phyloP scores from a whole-genome alignment of 306 rosid genomes.

The Prunus mume region DNA sequence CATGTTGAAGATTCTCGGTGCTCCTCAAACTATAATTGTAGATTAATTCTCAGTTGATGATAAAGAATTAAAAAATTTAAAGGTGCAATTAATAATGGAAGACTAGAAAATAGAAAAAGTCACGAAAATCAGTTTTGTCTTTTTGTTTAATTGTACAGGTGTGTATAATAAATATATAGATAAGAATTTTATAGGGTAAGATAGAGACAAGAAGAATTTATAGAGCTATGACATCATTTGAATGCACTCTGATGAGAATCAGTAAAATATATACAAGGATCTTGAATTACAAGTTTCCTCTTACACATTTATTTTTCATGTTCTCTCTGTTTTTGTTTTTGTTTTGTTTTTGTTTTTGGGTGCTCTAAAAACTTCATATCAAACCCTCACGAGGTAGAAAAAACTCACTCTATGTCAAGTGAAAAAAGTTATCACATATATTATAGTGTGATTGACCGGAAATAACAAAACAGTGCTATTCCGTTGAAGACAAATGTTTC shows the following conservation, averaged over 20 bases:
- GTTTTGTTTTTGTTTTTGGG: too few relatives aligned
- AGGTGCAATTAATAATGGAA: not conserved
- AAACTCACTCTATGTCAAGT: too few relatives aligned
- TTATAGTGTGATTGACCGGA: accelerated
- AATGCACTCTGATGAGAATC: not conserved
- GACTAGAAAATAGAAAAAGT: not conserved
- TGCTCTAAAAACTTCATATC: too few relatives aligned
- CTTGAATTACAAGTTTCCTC: too few relatives aligned
- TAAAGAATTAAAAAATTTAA: not conserved
- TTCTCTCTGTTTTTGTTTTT: not conserved
- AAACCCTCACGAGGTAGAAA: too few relatives aligned
- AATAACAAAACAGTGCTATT: accelerated
- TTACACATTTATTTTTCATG: too few relatives aligned
- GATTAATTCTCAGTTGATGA: not conserved
- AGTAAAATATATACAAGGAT: too few relatives aligned
- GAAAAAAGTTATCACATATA: too few relatives aligned
- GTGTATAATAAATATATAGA: too few relatives aligned
- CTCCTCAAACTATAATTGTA: not conserved
- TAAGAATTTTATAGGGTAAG: too few relatives aligned
- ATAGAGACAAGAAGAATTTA: not conserved
- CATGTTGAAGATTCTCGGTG: not conserved
- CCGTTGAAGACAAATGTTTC: too few relatives aligned
- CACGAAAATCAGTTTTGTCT: not conserved
- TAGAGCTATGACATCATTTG: not conserved
- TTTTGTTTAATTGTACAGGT: too few relatives aligned